Conservation (phyloP, 805 yeast species). For the Candida coquimbonensis region DNA sequence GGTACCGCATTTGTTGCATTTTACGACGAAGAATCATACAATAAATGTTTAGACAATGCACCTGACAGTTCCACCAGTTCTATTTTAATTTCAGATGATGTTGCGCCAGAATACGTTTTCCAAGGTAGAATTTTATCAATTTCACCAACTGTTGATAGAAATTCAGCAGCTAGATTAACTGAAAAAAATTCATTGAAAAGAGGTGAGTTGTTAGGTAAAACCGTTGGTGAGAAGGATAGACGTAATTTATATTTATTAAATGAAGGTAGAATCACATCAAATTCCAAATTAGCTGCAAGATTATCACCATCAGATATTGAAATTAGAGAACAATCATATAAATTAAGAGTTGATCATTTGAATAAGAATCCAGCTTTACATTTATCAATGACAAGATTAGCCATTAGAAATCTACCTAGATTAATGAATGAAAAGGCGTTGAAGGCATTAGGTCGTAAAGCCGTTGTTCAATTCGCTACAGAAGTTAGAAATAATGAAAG, state of each 20-base stretch:
- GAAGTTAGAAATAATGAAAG: slow-evolving; percentile 72
- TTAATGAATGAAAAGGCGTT: slow-evolving; percentile 83
- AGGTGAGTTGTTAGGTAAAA: slow-evolving; percentile 70
- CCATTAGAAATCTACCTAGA: slow-evolving; percentile 89
- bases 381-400: slow-evolving; percentile 89
- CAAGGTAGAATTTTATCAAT: slow-evolving; percentile 88
- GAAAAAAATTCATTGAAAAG: slow-evolving; percentile 70
- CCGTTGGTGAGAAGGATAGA: slow-evolving; percentile 71
- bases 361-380: slow-evolving; percentile 88
- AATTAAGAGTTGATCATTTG: slow-evolving; percentile 81
- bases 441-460: slow-evolving; percentile 89
- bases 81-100: slow-evolving; percentile 85
- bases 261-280: slow-evolving; percentile 85
- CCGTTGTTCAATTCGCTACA: slow-evolving; percentile 88
- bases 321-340: slow-evolving; percentile 80
- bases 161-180: slow-evolving; percentile 66
- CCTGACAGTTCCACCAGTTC: slow-evolving; percentile 63
- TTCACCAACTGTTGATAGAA: slow-evolving; percentile 80
- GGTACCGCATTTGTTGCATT: slow-evolving; percentile 97
- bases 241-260: slow-evolving; percentile 81
- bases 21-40: slow-evolving; percentile 49
- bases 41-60: slow-evolving; percentile 66
- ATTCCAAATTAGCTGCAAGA: slow-evolving; percentile 68
- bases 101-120: slow-evolving; percentile 78
- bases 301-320: slow-evolving; percentile 72